Base-by-base conservation (phyloP, 805 yeast species). In the Blastobotrys muscicola region DNA sequence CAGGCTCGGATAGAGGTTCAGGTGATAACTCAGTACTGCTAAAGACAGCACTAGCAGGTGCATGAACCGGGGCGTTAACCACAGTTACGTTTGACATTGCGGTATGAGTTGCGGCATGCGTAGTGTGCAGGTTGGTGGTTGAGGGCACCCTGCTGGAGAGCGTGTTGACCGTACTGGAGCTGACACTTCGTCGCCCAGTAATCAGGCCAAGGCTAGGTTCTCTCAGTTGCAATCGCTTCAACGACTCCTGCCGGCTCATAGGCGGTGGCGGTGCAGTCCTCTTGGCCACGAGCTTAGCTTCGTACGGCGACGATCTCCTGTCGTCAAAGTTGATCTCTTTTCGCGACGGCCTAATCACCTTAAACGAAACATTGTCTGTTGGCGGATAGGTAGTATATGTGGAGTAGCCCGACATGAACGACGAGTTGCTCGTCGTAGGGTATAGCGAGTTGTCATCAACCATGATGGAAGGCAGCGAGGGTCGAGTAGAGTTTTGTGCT, bases 251-350 rank as follows among this genome's bases (percentile, higher is more conserved):
- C n/a, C 20, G 26, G 26, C 38, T 35, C 29, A 11, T 15, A 2
- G 38, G 11, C 14, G 14, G 12, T n/a, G 34, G 34, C 4, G 34
- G 14, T 14, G 34, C 15, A 7, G 14, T n/a, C 9, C 14, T 8
- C 34, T 32, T 32, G 12, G 34, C 34, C 3, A 32, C 34, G 3
- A 36, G 40, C 48, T 43, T 49, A 40, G 40, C 41, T 4, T 52
- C 77, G 54, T 74, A 83, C 1, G 95, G 94, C 0, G 94, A 80
- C 38, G 76, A 77, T 36, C 95, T 65, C 41, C 86, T 69, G 52
- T 82, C 77, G 53, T 85, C 92, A 56, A 85, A 85, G 59, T 87
- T 87, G 47, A 85, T 85, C 54, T 83, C 94, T 29, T 54, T 49
- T 30, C 73, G 67, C 16, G 76, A 74, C 8, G 71, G 72, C 29